Evolutionary conservation across 352 stramenopile species (phyloP).

Genomic region (Globisporangium heterothallicum): DNA sequence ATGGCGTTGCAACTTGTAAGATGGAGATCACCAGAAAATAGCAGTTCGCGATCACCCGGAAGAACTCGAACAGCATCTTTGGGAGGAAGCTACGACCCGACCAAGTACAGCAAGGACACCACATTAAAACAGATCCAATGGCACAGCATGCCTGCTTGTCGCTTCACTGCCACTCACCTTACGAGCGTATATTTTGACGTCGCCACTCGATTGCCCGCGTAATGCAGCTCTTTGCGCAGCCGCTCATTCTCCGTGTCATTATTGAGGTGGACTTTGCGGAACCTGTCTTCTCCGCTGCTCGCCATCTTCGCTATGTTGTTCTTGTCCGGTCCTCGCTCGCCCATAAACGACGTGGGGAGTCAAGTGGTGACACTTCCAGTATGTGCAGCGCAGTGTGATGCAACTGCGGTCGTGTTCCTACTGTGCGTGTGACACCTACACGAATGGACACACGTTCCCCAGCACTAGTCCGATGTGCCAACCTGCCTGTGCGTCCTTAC

Average conservation of each 20-base stretch:
- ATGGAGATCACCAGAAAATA: conserved; percentile 94
- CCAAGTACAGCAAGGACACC: background rate
- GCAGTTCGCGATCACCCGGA: conserved; percentile 91
- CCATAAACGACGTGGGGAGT: too few relatives aligned
- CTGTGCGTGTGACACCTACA: too few relatives aligned
- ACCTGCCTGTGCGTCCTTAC: background rate
- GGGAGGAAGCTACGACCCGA: conserved; percentile 84
- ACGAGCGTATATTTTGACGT: conserved; percentile 93
- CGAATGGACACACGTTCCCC: too few relatives aligned
- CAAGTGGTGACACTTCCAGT: too few relatives aligned
- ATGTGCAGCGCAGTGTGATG: too few relatives aligned
- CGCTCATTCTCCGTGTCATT: conserved; percentile 59
- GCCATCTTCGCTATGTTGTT: conserved; percentile 3
- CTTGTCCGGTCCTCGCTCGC: conserved; percentile 1
- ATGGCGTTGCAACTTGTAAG: conserved; percentile 80
- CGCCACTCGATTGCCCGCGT: conserved; percentile 68
- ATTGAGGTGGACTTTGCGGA: conserved; percentile 51
- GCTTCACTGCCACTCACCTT: too few relatives aligned
- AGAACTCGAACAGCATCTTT: conserved; percentile 92
- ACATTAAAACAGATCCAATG: background rate
- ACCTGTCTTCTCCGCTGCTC: conserved; percentile 16
- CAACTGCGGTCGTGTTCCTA: too few relatives aligned
- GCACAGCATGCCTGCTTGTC: background rate
- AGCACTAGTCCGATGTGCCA: too few relatives aligned
- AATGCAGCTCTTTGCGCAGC: conserved; percentile 31